phyloP scores from a whole-genome alignment of 2,329 filamentous ascomycete species.

The Penicillium sp. region DNA sequence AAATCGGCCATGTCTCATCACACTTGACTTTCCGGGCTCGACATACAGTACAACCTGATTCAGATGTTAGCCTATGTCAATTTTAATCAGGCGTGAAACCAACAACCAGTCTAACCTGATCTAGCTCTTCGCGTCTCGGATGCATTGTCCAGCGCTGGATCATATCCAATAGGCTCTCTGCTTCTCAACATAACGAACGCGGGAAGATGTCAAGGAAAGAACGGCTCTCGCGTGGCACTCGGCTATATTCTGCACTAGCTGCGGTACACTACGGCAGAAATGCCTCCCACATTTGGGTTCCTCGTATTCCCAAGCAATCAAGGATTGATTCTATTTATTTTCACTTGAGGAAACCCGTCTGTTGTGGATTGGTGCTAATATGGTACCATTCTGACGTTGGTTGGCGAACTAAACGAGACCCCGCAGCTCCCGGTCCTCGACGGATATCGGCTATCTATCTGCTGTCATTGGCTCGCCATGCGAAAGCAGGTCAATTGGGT shows the following conservation, averaged over 20 bases:
- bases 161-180: slow-evolving; percentile 6
- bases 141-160: neutral
- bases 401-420: slow-evolving; percentile 8
- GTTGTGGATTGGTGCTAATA: neutral
- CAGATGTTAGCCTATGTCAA: neutral
- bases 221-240: slow-evolving; percentile 18
- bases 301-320: neutral
- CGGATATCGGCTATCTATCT: slow-evolving; percentile 13
- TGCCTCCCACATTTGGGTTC: neutral
- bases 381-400: slow-evolving; percentile 4
- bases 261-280: slow-evolving; percentile 14
- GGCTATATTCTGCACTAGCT: slow-evolving; percentile 1
- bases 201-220: neutral
- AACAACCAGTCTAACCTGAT: slow-evolving; percentile 11
- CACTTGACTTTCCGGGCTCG: slow-evolving; percentile 20
- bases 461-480: neutral
- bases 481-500: slow-evolving; percentile 1
- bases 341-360: neutral
- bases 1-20: slow-evolving; percentile 17
- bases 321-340: neutral
- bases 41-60: slow-evolving; percentile 15
- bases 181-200: slow-evolving; percentile 10
- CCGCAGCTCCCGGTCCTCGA: slow-evolving; percentile 6
- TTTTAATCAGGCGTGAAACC: neutral
- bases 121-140: slow-evolving; percentile 12